Base-by-base conservation (phyloP, 2,329 filamentous ascomycete species). In the Botryotinia convoluta region DNA sequence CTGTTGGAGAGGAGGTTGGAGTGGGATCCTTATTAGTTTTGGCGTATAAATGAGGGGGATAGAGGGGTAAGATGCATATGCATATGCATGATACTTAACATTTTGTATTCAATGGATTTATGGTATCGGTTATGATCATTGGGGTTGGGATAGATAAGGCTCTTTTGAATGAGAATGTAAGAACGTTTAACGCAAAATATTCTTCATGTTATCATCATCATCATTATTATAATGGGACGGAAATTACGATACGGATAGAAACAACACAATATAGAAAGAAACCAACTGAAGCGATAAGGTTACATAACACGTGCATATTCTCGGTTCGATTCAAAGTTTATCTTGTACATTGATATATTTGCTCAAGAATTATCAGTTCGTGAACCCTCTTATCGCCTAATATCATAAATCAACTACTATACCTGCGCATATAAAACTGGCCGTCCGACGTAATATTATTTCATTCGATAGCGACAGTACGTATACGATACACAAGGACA, bases 1-100 rank as follows among this genome's bases (percentile, higher is more conserved):
- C 29, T 73, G 44, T 29, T 73, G 54, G 64, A 73, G n/a, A 73
- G 65, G 35, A 73, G 71, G 22, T 57, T 72, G 51, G 39, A 72
- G 32, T 68, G 71, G 71, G 71, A 68, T 39, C 71, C 62, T 68
- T 72, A 72, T 48, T 72, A 68, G 62, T 37, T 63, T 32, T 12
- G 22, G 37, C 4, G 20, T 67, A 6, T 26, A 16, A 10, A 32
- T n/a, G 45, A 18, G 20, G 26, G 7, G 45, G 10, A n/a, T n/a
- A n/a, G n/a, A 7, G 20, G 26, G 3, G 45, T 45, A 18, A n/a
- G 60, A 44, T 57, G 60, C 14, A 18, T 29, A 61, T 57, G 35
- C 20, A 26, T 9, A 42, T 69, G 45, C 26, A 68, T 26, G 22
- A 45, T 63, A 29, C 4, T 35, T 63, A 20, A 10, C 14, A 12